Conservation (phyloP, 768 basidiomycete genomes). For the Cystobasidium tubakii region DNA sequence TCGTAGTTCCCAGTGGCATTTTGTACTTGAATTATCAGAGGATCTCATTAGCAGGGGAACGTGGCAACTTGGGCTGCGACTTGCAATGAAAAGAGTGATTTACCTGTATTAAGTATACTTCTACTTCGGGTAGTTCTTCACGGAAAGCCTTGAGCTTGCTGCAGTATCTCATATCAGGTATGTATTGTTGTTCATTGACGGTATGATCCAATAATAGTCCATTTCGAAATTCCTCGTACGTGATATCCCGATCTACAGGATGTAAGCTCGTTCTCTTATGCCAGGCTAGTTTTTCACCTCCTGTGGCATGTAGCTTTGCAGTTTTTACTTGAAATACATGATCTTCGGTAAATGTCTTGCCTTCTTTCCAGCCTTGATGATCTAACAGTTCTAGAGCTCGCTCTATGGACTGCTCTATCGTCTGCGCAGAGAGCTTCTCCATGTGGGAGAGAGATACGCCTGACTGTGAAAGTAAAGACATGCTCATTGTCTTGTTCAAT, state of each 20-base stretch:
- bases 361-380: constrained; percentile 5
- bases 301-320: not conserved
- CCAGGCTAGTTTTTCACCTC: constrained; percentile 11
- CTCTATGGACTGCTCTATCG: constrained; percentile 22
- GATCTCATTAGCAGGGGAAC: not conserved
- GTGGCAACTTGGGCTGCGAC: no score
- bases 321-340: not conserved
- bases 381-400: constrained; percentile 22
- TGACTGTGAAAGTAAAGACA: constrained; percentile 26
- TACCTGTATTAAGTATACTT: not conserved
- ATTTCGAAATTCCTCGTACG: constrained; percentile 29
- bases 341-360: constrained; percentile 15
- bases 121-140: constrained; percentile 12
- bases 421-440: constrained; percentile 10
- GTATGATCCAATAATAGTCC: constrained; percentile 26
- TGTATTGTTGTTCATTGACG: constrained; percentile 26
- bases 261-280: constrained; percentile 23
- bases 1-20: constrained; percentile 6
- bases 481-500: not conserved
- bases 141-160: constrained; percentile 1
- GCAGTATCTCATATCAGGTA: constrained; percentile 22
- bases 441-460: constrained; percentile 17
- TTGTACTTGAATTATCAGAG: constrained; percentile 14
- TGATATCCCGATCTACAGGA: constrained; percentile 22
- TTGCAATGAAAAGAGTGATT: not conserved